Conservation (phyloP, 768 basidiomycete species). For the Naganishia antarctica region DNA sequence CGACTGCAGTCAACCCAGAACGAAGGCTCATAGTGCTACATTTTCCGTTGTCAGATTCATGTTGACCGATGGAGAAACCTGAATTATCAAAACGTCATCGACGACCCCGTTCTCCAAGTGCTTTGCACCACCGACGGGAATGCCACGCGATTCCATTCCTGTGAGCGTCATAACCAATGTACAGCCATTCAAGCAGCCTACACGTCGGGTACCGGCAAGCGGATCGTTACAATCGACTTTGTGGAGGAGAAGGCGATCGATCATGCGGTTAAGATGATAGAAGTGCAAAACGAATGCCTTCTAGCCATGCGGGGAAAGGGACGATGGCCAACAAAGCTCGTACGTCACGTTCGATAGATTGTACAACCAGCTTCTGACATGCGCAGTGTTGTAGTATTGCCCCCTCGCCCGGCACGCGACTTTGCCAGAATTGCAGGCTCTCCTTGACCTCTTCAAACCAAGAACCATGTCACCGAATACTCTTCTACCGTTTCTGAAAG, state of each 20-base stretch:
- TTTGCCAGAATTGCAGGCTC: constrained; percentile 73
- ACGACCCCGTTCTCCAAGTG: constrained; percentile 51
- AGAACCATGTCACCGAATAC: constrained; percentile 74
- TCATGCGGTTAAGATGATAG: constrained; percentile 57
- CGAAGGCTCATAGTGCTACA: not conserved
- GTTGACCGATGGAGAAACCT: constrained; percentile 79
- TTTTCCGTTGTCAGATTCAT: constrained; percentile 67
- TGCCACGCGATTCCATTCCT: constrained; percentile 81
- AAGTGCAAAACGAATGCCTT: constrained; percentile 52
- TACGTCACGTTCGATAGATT: constrained; percentile 44
- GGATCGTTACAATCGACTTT: constrained; percentile 78
- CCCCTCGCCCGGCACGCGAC: constrained; percentile 78
- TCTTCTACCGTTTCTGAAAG: constrained; percentile 55
- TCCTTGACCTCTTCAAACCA: constrained; percentile 79
- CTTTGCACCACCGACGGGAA: constrained; percentile 37
- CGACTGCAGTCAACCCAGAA: not conserved
- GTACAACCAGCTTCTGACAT: constrained; percentile 1
- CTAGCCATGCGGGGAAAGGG: constrained; percentile 35
- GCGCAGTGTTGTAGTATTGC: constrained; percentile 55
- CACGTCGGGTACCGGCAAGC: constrained; percentile 42
- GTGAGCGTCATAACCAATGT: constrained; percentile 77
- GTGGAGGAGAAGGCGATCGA: constrained; percentile 62
- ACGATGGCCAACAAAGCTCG: constrained; percentile 59
- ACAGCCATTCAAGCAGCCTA: constrained; percentile 44
- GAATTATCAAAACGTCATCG: constrained; percentile 63